Evolutionary conservation across 164 flowering plant genomes (phyloP), one percentile per base, ranked within the genome.

Genomic region (Echeveria elegans): DNA sequence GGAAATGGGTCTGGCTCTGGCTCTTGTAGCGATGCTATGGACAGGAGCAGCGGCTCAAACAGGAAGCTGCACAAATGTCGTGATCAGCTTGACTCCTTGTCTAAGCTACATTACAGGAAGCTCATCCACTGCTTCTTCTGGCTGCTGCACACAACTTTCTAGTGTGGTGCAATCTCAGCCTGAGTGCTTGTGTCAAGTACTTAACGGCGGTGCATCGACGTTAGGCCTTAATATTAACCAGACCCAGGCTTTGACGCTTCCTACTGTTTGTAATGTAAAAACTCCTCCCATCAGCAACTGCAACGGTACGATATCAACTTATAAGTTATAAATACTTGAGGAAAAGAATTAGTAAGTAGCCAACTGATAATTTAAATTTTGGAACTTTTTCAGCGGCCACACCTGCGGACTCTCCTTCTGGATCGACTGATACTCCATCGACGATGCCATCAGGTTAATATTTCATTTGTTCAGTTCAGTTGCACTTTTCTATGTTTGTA

Each of bases 121-220:
- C 77, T 75, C 92, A 9, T 78, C 92, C 7, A 71, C 84, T 37
- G 92, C 94, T 4, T 79, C 88, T 26, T 62, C 86, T 6, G 70
- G 73, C 0, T 90, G 97, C 80, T 88, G 94, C 84, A 43, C 86
- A 0, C 92, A 85, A 77, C 92, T 90, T 7, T 68, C 85, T 19
- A 79, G 50, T 43, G 88, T 88, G 16, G 91, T 88, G 38, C 69
- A 70, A 15, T 75, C 87, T 0, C 79, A 79, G 56, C 85, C 91
- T 21, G 76, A 72, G 64, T 90, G 95, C 75, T 74, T 90, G 71
- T 87, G 95, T 65, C 47, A 74, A 73, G 80, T 81, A 32, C 86
- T 87, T 12, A 82, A 77, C 63, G 82, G 80, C n/a, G 83, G 83
- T 21, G 85, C 79, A 6, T 66, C 87, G 0, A 67, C 84, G 0